A percentile compares a stretch with the other conserved stretches of the same genome.
These are phyloP conservation scores for Ceratobasidium sp. DNA, from an alignment of 1,284 basidiomycete genomes.

Conservation along the genomic window DNA sequence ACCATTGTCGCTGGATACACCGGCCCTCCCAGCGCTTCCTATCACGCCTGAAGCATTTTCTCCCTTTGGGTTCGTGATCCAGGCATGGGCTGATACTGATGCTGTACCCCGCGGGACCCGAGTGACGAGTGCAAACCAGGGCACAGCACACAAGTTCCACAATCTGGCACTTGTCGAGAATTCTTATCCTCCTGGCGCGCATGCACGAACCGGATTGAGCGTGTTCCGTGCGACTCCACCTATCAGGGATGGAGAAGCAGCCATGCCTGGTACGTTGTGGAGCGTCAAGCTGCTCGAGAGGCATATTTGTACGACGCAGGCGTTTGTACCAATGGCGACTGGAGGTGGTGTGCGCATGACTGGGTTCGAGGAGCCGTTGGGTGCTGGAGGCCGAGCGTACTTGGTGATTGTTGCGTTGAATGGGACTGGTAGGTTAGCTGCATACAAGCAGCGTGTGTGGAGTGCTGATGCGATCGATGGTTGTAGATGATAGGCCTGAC, in stretches of 20 bases:
- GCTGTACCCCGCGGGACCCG: conserved; percentile 72
- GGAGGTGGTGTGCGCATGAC: conserved; percentile 54
- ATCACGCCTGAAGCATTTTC: conserved; percentile 85
- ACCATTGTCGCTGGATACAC: conserved; percentile 45
- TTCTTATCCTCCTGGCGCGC: conserved; percentile 65
- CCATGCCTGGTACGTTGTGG: conserved; percentile 62
- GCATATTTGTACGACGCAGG: conserved; percentile 83
- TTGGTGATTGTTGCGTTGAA: conserved; percentile 86
- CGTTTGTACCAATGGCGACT: conserved; percentile 87
- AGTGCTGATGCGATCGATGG: neutral
- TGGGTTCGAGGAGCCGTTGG: conserved; percentile 56
- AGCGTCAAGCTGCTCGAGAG: conserved; percentile 73
- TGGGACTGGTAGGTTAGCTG: conserved; percentile 57
- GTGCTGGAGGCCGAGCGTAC: conserved; percentile 67
- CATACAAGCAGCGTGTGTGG: neutral
- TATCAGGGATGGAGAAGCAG: conserved; percentile 48
- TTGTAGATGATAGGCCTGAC: conserved; percentile 76
- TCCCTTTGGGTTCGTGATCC: conserved; percentile 86
- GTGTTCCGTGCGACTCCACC: conserved; percentile 73
- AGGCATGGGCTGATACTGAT: conserved; percentile 76
- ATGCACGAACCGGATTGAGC: conserved; percentile 72
- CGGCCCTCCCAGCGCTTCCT: conserved; percentile 71
- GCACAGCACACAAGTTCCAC: conserved; percentile 90
- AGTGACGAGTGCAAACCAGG: conserved; percentile 85
- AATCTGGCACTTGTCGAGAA: conserved; percentile 75